Percentiles rank a stretch among this genome's conserved stretches.
Conservation (phyloP, 306 rosid species). For the Vachellia pachyceras region DNA sequence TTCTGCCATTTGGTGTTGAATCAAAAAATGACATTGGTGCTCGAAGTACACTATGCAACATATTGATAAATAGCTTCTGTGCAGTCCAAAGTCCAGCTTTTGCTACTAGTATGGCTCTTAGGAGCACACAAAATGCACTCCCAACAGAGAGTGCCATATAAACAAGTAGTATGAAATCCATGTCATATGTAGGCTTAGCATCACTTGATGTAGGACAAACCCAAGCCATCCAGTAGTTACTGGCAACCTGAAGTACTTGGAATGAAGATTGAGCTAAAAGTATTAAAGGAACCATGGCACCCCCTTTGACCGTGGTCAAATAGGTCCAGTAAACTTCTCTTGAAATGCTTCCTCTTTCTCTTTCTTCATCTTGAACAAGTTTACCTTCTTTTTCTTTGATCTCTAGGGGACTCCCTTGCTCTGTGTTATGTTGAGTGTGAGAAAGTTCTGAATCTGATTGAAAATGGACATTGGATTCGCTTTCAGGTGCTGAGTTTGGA, state of each 20-base stretch:
- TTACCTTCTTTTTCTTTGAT: slow-evolving; percentile 69
- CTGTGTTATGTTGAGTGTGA: slow-evolving; percentile 51
- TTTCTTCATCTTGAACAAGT: slow-evolving; percentile 89
- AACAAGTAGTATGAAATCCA: slow-evolving; percentile 62
- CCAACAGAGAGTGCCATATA: slow-evolving; percentile 72
- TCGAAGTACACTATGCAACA: slow-evolving; percentile 73
- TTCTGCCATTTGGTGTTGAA: slow-evolving; percentile 98
- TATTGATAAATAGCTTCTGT: slow-evolving; percentile 70
- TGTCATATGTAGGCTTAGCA: slow-evolving; percentile 53
- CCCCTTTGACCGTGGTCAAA: slow-evolving; percentile 76
- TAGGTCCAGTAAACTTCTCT: slow-evolving; percentile 83
- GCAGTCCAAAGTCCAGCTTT: slow-evolving; percentile 80
- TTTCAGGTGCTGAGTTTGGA: slow-evolving; percentile 45
- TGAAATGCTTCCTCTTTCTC: slow-evolving; percentile 94
- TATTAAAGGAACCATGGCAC: slow-evolving; percentile 75
- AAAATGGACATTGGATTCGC: slow-evolving; percentile 49
- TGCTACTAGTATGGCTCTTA: slow-evolving; percentile 64
- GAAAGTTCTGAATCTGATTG: slow-evolving; percentile 47
- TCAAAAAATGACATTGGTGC: slow-evolving; percentile 97
- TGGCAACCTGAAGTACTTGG: slow-evolving; percentile 85
- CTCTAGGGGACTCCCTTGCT: slow-evolving; percentile 61
- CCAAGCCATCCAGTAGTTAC: slow-evolving; percentile 99
- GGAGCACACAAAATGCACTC: slow-evolving; percentile 73
- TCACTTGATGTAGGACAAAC: slow-evolving; percentile 77
- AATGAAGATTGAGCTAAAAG: slow-evolving; percentile 82